Conservation (phyloP, 148 eudicot genomes). For the Pouteria glomerata region DNA sequence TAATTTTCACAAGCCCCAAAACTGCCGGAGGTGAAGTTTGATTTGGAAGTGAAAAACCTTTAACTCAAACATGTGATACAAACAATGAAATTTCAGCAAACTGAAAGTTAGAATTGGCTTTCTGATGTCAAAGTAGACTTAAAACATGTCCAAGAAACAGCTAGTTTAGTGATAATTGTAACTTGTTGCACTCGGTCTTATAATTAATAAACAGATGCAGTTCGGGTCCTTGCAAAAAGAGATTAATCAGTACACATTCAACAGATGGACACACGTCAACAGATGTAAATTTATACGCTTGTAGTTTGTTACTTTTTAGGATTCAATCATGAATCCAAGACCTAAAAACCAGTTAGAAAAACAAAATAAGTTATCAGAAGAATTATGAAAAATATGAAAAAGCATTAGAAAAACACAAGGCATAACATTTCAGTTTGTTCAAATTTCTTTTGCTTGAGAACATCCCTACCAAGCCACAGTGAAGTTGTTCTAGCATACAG, state of each 20-base stretch:
- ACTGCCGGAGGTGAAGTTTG: conserved; percentile 37
- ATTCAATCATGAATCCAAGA: neutral
- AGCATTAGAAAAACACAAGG: neutral
- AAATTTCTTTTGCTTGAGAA: neutral
- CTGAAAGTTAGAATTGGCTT: neutral
- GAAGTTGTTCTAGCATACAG: neutral
- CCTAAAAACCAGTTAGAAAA: neutral
- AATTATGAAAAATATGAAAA: neutral
- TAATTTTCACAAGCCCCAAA: neutral
- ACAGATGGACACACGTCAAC: no score
- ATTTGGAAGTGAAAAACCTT: conserved; percentile 22
- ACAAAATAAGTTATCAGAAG: neutral
- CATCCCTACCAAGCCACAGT: neutral
- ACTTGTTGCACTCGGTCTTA: neutral
- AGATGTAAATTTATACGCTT: neutral
- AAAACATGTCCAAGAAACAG: neutral
- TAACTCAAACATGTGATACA: neutral
- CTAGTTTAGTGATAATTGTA: neutral
- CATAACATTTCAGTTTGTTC: neutral
- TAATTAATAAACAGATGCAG: neutral
- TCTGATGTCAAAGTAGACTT: neutral
- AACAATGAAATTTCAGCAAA: neutral
- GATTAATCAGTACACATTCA: neutral
- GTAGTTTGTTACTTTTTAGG: neutral
- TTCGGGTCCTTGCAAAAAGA: neutral